Conservation (phyloP, 2,329 filamentous ascomycete species). For the Neoascochyta sp. region DNA sequence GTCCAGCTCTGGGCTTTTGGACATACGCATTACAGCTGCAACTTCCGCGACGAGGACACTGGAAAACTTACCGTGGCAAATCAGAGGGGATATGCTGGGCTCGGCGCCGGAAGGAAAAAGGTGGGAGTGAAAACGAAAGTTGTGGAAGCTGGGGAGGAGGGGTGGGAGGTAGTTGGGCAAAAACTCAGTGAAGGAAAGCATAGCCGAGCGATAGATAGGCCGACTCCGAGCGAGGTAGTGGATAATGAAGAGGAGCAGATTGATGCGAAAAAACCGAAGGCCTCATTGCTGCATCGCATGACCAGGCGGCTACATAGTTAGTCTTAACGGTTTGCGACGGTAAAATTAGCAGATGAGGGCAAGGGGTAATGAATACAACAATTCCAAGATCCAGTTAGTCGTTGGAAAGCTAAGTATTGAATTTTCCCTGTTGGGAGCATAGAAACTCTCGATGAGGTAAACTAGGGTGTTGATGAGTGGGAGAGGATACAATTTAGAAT, state of each 20-base stretch:
- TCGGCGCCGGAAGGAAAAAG: conserved; percentile 1
- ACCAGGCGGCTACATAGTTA: background rate
- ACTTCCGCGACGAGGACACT: conserved; percentile 29
- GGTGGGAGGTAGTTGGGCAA: conserved; percentile 1
- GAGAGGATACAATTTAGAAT: no score
- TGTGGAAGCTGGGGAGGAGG: conserved; percentile 1
- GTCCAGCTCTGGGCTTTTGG: conserved; percentile 50
- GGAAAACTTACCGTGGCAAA: conserved; percentile 40
- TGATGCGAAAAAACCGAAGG: background rate
- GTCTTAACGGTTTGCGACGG: background rate
- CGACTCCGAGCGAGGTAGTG: background rate
- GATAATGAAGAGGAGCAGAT: background rate
- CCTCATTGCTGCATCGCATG: background rate
- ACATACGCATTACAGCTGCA: conserved; percentile 50
- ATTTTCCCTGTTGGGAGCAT: no score
- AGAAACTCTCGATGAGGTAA: no score
- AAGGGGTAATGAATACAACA: no score
- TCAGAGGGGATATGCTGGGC: conserved; percentile 39
- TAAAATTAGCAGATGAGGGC: no score
- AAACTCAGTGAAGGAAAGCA: background rate
- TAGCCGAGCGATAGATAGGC: background rate
- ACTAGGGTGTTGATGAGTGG: no score
- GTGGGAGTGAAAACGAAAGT: background rate
- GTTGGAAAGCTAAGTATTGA: no score
- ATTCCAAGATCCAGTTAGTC: no score